A percentile compares a stretch with the other conserved stretches of the same genome.
Conservation (phyloP, 2,329 filamentous ascomycete genomes). For the Exserohilum rostratum region DNA sequence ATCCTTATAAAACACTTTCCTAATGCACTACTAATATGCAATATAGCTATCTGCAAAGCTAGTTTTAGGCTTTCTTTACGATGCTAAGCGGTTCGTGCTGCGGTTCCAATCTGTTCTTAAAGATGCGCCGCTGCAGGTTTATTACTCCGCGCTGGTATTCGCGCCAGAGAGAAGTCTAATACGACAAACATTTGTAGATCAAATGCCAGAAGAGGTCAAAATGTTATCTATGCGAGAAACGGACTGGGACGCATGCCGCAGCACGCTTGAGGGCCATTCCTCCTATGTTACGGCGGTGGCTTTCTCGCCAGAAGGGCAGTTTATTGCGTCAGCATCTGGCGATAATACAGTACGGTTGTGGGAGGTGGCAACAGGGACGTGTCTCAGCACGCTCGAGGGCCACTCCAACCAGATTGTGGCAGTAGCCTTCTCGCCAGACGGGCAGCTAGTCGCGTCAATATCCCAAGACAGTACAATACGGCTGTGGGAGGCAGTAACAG, state of each 20-base stretch:
- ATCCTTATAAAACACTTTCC: not conserved
- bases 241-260: constrained; percentile 12
- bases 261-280: not conserved
- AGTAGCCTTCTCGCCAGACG: constrained; percentile 12
- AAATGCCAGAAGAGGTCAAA: constrained; percentile 5
- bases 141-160: constrained; percentile 48
- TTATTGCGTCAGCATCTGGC: not conserved
- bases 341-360: not conserved
- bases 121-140: constrained; percentile 45
- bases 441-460: constrained; percentile 3
- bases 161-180: constrained; percentile 32
- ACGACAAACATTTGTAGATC: constrained; percentile 9
- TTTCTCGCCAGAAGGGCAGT: constrained; percentile 1
- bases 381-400: not conserved
- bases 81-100: constrained; percentile 30
- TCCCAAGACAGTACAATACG: constrained; percentile 1
- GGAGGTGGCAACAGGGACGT: constrained; percentile 11
- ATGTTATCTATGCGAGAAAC: constrained; percentile 10
- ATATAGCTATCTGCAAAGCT: constrained; percentile 13
- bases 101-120: constrained; percentile 30
- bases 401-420: not conserved
- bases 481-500: constrained; percentile 5
- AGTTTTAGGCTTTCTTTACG: constrained; percentile 28
- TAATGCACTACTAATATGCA: constrained; percentile 11
- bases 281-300: not conserved